These are phyloP conservation scores for Nepenthes gracilis DNA, from an alignment of 148 eudicot genomes.

Conservation along the genomic window DNA sequence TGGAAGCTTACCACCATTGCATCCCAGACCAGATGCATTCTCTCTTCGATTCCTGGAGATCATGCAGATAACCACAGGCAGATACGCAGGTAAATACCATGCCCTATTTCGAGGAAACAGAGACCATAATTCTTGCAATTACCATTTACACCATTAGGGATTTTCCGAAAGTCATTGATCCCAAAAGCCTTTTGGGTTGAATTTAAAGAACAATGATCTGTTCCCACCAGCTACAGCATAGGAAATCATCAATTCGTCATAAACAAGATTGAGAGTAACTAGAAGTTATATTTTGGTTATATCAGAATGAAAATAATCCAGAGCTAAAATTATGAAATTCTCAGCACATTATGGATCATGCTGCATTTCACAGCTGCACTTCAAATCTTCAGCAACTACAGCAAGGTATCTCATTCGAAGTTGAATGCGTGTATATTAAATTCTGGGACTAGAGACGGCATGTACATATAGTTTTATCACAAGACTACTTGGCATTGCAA, in stretches of 20 bases:
- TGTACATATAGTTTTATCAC: too few relatives aligned
- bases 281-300: neutral
- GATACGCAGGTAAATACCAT: neutral
- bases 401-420: too few relatives aligned
- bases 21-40: conserved; percentile 96
- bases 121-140: neutral
- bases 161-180: conserved; percentile 81
- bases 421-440: too few relatives aligned
- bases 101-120: neutral
- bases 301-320: neutral
- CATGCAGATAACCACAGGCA: neutral
- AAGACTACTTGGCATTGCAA: too few relatives aligned
- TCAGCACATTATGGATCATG: too few relatives aligned
- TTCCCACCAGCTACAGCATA: conserved; percentile 79
- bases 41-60: conserved; percentile 77
- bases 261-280: neutral
- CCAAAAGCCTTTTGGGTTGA: conserved; percentile 89
- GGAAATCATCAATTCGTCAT: neutral
- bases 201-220: conserved; percentile 92
- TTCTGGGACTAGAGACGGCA: too few relatives aligned
- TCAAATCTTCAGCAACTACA: too few relatives aligned
- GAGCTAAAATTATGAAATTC: too few relatives aligned
- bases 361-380: too few relatives aligned
- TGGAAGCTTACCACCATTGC: conserved; percentile 81
- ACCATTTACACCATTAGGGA: conserved; percentile 99